Base-by-base conservation (phyloP, 2,329 filamentous ascomycete genomes). In the Pseudocercospora pini-densiflorae region DNA sequence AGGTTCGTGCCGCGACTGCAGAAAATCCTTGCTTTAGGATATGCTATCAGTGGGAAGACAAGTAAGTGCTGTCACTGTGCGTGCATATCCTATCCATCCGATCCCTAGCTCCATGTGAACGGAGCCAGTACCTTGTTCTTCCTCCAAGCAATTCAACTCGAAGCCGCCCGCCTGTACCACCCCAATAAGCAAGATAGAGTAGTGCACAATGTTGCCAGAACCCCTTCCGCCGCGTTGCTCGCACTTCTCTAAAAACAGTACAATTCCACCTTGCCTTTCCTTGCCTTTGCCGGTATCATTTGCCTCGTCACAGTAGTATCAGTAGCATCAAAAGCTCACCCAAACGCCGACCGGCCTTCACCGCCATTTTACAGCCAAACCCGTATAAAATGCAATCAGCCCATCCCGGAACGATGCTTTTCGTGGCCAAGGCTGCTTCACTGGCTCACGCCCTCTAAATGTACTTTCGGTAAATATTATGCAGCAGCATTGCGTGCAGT, bases 361-460 rank as follows among this genome's bases (percentile, higher is more conserved):
- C 60, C 60, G 63, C 63, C 66, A 23, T 65, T 68, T 68, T 68
- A 66, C 63, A 63, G 51, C 51, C 40, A 43, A 43, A 12, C 14
- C 45, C 51, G 59, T 23, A 54, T 63, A 23, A 36, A 27, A 65
- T 60, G 64, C 55, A 67, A 61, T 43, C 24, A 29, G 24, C 47
- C 49, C 31, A 12, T 57, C 64, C 61, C 64, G 36, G 23, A 51
- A 47, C 43, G 27, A 59, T 54, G 62, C 63, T 68, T 68, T 68
- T 65, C 33, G 47, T 36, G 45, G 47, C 66, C 63, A 61, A 62
- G 63, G 47, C 66, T 68, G 66, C 60, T 59, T 64, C 67, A 47
- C 55, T 57, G 66, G 63, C 62, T 47, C 43, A 53, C 54, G 47
- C 47, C 16, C 47, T 62, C 59, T 36, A 53, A 61, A 63, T 57